Evolutionary conservation across 805 yeast species (phyloP).

Genomic region (Candida insectorum): DNA sequence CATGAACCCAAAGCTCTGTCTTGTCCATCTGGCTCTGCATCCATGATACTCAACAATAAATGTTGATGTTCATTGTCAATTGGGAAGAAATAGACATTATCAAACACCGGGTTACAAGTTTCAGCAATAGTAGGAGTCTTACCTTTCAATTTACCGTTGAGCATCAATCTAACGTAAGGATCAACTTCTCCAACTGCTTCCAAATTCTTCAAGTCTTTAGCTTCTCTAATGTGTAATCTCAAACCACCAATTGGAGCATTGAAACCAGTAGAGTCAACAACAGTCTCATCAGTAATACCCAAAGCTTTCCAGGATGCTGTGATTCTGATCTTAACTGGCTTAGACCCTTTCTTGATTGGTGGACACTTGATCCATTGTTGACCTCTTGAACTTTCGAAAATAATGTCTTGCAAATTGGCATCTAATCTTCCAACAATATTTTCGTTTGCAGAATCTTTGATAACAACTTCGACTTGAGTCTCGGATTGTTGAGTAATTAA

Average conservation of each 20-base stretch:
- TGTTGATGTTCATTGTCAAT: constrained; percentile 58
- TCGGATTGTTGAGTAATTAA: constrained; percentile 58
- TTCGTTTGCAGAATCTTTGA: constrained; percentile 60
- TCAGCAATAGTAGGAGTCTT: constrained; percentile 54
- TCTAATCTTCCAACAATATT: constrained; percentile 51
- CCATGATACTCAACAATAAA: constrained; percentile 57
- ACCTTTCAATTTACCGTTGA: constrained; percentile 56
- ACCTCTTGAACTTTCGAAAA: constrained; percentile 48
- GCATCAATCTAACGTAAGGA: constrained; percentile 62
- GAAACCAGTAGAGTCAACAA: constrained; percentile 40
- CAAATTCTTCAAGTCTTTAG: constrained; percentile 49
- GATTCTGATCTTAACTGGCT: constrained; percentile 42
- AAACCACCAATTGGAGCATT: constrained; percentile 66
- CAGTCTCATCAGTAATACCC: constrained; percentile 47
- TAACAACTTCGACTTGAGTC: constrained; percentile 51
- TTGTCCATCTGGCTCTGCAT: constrained; percentile 59
- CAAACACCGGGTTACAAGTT: constrained; percentile 55
- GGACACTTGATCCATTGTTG: constrained; percentile 47
- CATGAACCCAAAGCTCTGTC: constrained; percentile 65
- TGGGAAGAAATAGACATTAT: constrained; percentile 59
- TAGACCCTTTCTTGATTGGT: constrained; percentile 43
- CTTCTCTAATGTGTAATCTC: constrained; percentile 55
- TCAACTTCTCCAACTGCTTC: constrained; percentile 72
- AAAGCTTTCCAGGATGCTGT: constrained; percentile 71
- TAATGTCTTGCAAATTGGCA: constrained; percentile 51